Percentiles rank a stretch among this genome's conserved stretches.
phyloP scores from a whole-genome alignment of 768 basidiomycete genomes.

The Trametes gibbosa region DNA sequence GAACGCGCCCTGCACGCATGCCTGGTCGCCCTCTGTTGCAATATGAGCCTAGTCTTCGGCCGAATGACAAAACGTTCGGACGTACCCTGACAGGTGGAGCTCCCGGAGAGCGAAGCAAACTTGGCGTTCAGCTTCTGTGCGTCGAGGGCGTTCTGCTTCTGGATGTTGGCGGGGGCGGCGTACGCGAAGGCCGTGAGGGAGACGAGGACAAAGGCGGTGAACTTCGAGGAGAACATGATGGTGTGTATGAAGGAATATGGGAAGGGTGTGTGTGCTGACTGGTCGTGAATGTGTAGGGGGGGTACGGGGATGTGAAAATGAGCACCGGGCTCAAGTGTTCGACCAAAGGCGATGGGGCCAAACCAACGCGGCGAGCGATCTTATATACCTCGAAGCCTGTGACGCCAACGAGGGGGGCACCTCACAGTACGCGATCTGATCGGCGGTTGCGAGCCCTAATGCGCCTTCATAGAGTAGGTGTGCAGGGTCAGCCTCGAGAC shows the following conservation, averaged over 20 bases:
- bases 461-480: neutral
- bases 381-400: conserved; percentile 6
- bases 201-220: conserved; percentile 22
- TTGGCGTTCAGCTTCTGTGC: conserved; percentile 37
- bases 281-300: neutral
- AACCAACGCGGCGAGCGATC: neutral
- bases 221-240: conserved; percentile 19
- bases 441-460: neutral
- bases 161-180: conserved; percentile 22
- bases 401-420: neutral
- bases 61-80: neutral
- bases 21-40: conserved; percentile 31
- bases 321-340: conserved; percentile 20
- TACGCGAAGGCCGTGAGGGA: conserved; percentile 14
- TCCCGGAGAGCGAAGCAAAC: conserved; percentile 30
- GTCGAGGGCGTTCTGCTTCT: conserved; percentile 33
- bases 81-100: conserved; percentile 33
- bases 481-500: neutral
- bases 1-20: conserved; percentile 37
- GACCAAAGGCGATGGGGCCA: conserved; percentile 14
- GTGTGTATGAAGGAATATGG: neutral
- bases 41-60: neutral
- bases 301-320: neutral
- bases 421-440: neutral
- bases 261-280: neutral